These are phyloP conservation scores for Amesomyces nigricolor DNA, from an alignment of 2,329 filamentous ascomycete genomes.

Conservation along the genomic window DNA sequence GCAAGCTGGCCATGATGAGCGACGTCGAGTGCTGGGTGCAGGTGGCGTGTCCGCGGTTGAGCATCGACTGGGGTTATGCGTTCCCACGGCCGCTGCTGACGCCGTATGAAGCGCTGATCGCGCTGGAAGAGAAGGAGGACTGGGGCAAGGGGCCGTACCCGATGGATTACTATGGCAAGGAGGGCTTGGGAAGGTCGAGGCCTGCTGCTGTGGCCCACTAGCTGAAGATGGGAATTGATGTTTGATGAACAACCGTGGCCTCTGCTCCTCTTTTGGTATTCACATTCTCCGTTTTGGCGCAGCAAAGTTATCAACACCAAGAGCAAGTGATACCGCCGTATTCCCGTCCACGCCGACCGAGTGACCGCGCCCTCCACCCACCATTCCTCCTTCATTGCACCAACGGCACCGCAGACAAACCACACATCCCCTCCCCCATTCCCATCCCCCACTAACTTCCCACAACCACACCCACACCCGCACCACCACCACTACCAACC, in stretches of 20 bases:
- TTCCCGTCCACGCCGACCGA: no score
- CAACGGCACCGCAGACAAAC: no score
- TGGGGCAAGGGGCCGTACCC: constrained; percentile 78
- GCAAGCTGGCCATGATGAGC: constrained; percentile 85
- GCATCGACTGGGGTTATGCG: constrained; percentile 98
- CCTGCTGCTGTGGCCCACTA: constrained; percentile 30
- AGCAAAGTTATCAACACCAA: no score
- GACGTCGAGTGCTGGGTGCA: constrained; percentile 99
- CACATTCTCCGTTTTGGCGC: no score
- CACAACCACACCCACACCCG: background rate
- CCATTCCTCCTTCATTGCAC: no score
- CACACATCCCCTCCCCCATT: background rate
- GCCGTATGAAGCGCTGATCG: constrained; percentile 90
- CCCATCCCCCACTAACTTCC: background rate
- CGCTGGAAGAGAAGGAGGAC: constrained; percentile 71
- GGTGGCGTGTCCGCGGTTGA: constrained; percentile 91
- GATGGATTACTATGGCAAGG: constrained; percentile 96
- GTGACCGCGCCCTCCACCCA: no score
- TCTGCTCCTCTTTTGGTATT: no score
- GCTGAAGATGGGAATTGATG: background rate
- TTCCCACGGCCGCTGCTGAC: constrained; percentile 85
- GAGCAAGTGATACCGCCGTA: no score
- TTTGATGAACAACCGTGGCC: no score
- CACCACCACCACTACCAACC: constrained; percentile 35
- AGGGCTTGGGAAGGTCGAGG: constrained; percentile 79